These are phyloP conservation scores for Fusarium buharicum DNA, from an alignment of 2,329 filamentous ascomycete genomes.

Conservation along the genomic window DNA sequence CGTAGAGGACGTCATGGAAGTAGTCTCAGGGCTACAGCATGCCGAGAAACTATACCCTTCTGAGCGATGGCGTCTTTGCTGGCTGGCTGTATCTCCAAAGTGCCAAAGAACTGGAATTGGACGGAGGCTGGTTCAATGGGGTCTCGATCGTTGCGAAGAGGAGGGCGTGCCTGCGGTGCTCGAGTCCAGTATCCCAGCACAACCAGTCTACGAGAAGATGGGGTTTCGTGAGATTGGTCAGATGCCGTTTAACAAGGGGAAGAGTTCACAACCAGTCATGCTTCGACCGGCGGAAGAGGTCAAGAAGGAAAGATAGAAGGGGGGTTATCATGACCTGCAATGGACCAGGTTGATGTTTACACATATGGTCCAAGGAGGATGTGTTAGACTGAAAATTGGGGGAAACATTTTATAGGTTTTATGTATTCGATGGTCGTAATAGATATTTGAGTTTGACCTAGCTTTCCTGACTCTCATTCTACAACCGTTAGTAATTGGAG, in stretches of 20 bases:
- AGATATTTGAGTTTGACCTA: no score
- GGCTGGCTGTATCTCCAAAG: constrained; percentile 19
- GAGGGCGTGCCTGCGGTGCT: constrained; percentile 17
- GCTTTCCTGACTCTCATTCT: no score
- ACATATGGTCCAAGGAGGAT: no score
- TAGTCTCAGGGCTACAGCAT: background rate
- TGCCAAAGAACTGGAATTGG: constrained; percentile 25
- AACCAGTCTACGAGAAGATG: constrained; percentile 19
- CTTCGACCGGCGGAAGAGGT: constrained; percentile 4
- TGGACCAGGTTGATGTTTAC: no score
- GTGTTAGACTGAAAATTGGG: no score
- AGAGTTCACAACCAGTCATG: constrained; percentile 7
- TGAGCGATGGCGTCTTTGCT: constrained; percentile 23
- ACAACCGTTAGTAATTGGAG: no score
- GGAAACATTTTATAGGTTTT: no score
- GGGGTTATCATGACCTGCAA: no score
- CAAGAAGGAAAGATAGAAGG: background rate
- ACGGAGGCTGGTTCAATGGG: constrained; percentile 19
- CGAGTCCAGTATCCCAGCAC: constrained; percentile 11
- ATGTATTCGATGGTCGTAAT: no score
- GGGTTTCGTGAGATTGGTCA: constrained; percentile 9
- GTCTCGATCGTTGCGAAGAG: constrained; percentile 24
- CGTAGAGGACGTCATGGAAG: background rate
- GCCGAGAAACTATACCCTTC: constrained; percentile 5
- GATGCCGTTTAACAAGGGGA: constrained; percentile 1